Base-by-base conservation (phyloP, 768 basidiomycete species). In the Leccinellum rugosiceps region DNA sequence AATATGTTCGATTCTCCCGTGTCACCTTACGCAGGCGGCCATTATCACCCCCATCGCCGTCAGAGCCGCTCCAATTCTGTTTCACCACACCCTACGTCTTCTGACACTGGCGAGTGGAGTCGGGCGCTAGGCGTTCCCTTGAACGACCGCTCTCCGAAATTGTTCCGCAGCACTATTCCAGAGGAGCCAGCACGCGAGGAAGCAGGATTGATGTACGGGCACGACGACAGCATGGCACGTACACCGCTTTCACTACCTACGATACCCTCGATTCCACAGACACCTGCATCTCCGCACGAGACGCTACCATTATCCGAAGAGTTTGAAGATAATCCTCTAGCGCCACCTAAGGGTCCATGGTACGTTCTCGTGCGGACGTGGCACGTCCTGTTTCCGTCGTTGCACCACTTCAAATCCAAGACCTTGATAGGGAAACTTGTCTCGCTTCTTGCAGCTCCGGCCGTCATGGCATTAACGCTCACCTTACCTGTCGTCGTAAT, bases 401-500 rank as follows among this genome's bases (percentile, higher is more conserved):
- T 98, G 1, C 85, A 87, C 55, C 78, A 83, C 50, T 90, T 97
- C 70, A 58, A 74, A 26, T 76, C 79, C 23, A 94, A 96, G 72
- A 85, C 86, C 17, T 62, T 86, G 50, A 63, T 88, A 11, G 88
- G 87, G 1, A 85, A 84, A 73, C 74, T 91, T 30, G 88, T 90
- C 0, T 83, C 87, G 0, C 62, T 96, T 25, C 80, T 97, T 55
- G 92, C 94, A 3, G 85, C 88, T 0, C 96, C 96, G 2, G 92
- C 94, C 2, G 85, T 99, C 2, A 76, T 97, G 71, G 77, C 80
- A 4, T 75, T 99, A 50, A 98, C 95, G 0, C 61, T 98, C 19
- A 98, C 96, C 0, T 76, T 98, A 10, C 94, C 94, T 4, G 95
- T 99, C 13, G 92, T 95, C 17, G 82, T 90, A 28, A 84, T 78